These are phyloP conservation scores for Gossypium mustelinum DNA, from an alignment of 345 rosid species.

Conservation along the genomic window DNA sequence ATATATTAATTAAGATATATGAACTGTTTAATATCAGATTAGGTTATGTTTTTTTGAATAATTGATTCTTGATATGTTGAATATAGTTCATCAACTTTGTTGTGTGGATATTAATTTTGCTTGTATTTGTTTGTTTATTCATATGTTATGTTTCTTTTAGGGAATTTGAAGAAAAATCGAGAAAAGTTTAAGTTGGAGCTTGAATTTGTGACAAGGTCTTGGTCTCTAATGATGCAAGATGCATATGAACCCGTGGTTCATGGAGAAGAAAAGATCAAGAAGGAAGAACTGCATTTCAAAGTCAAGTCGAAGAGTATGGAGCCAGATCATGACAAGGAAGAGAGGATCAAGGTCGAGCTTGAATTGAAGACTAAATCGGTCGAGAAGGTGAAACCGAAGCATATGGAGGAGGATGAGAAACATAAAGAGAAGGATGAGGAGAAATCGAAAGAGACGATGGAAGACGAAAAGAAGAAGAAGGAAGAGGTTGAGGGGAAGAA, in stretches of 20 bases:
- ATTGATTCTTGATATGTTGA: background rate
- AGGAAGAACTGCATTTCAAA: constrained; percentile 52
- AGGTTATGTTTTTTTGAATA: no score
- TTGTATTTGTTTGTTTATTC: background rate
- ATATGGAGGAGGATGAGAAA: constrained; percentile 15
- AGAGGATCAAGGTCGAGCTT: constrained; percentile 35
- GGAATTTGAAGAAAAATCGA: constrained; percentile 19
- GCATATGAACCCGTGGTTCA: constrained; percentile 26
- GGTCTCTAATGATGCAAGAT: constrained; percentile 26
- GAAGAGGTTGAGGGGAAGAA: background rate
- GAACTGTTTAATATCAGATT: no score
- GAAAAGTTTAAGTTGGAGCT: constrained; percentile 16
- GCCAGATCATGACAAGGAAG: constrained; percentile 12
- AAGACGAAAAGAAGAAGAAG: no score
- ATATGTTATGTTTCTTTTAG: constrained; percentile 3
- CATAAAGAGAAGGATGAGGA: constrained; percentile 1
- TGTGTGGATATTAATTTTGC: background rate
- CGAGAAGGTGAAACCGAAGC: constrained; percentile 48
- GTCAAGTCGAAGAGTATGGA: constrained; percentile 42
- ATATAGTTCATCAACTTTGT: background rate
- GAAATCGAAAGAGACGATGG: background rate
- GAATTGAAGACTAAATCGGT: constrained; percentile 54
- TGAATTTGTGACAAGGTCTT: background rate
- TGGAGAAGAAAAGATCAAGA: constrained; percentile 32
- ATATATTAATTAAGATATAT: no score